phyloP scores from a whole-genome alignment of 2,329 filamentous ascomycete genomes.

The Microcyclospora pomicola region DNA sequence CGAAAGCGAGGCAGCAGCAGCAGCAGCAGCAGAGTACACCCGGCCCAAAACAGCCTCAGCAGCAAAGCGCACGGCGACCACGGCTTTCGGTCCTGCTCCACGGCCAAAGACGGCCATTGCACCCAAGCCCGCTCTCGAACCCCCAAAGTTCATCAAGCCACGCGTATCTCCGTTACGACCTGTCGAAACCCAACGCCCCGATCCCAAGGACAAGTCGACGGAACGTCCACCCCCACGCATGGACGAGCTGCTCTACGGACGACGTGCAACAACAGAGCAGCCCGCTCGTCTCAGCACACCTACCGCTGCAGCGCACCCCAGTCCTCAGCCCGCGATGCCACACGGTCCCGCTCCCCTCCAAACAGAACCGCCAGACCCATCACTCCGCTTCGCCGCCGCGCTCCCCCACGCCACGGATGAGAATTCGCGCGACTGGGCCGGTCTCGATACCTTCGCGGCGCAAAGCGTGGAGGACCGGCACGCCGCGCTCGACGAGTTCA shows the following conservation, averaged over 20 bases:
- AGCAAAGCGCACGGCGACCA: conserved; percentile 4
- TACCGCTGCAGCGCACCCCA: conserved; percentile 14
- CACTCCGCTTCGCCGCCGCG: conserved; percentile 4
- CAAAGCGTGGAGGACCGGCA: conserved; percentile 29
- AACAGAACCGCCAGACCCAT: conserved; percentile 1
- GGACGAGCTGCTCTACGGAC: conserved; percentile 7
- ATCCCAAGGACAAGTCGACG: conserved; percentile 1
- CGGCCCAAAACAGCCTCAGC: conserved; percentile 1
- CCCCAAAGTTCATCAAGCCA: too few relatives aligned
- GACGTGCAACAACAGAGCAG: conserved; percentile 11
- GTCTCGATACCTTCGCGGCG: conserved; percentile 22
- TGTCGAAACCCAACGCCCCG: background rate
- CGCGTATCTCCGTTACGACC: background rate
- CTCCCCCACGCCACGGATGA: background rate
- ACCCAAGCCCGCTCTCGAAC: too few relatives aligned
- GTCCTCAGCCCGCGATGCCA: conserved; percentile 2
- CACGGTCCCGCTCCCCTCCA: conserved; percentile 4
- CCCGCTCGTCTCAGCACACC: conserved; percentile 9
- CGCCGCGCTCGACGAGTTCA: conserved; percentile 34
- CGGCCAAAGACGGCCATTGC: background rate
- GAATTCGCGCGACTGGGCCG: background rate
- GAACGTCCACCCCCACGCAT: conserved; percentile 4
- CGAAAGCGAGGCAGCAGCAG: too few relatives aligned
- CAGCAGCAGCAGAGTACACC: too few relatives aligned
- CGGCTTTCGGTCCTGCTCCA: background rate